Conservation (phyloP, 441 rosid genomes). For the Populus hybrid region DNA sequence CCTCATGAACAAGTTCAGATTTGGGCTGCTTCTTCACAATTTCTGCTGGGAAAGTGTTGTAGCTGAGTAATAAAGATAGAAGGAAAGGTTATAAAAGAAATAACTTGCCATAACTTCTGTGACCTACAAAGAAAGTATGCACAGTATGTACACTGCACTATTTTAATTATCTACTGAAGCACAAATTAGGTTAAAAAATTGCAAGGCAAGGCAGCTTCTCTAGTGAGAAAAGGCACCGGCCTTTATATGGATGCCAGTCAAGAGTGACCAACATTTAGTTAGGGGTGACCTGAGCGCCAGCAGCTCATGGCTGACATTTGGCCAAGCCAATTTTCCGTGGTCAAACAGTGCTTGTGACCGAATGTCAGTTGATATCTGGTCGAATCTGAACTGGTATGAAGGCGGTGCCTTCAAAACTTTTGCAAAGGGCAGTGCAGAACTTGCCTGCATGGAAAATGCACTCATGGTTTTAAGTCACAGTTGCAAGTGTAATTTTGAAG, state of each 20-base stretch:
- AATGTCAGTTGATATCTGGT: background rate
- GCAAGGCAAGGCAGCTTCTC: background rate
- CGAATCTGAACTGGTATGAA: background rate
- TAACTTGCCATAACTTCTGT: background rate
- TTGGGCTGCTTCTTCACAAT: slow-evolving; percentile 87
- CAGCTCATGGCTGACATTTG: background rate
- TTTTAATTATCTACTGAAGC: background rate
- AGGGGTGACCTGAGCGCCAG: background rate
- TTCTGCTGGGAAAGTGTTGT: slow-evolving; percentile 88
- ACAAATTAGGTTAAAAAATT: background rate
- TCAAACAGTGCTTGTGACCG: background rate
- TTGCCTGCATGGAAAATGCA: background rate
- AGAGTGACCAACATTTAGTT: background rate
- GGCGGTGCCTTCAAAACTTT: background rate
- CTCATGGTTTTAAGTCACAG: background rate
- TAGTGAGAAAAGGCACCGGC: background rate
- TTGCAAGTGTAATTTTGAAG: background rate
- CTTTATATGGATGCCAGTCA: background rate
- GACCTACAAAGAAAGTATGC: background rate
- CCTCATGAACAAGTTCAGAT: slow-evolving; percentile 91
- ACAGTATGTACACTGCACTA: background rate
- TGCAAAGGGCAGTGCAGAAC: background rate
- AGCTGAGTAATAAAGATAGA: slow-evolving; percentile 40
- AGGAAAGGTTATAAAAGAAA: slow-evolving; percentile 3
- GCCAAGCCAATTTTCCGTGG: background rate